A percentile compares a stretch with the other conserved stretches of the same genome.
Evolutionary conservation across 2,329 filamentous ascomycete genomes (phyloP).

Genomic region (Fusarium musae): DNA sequence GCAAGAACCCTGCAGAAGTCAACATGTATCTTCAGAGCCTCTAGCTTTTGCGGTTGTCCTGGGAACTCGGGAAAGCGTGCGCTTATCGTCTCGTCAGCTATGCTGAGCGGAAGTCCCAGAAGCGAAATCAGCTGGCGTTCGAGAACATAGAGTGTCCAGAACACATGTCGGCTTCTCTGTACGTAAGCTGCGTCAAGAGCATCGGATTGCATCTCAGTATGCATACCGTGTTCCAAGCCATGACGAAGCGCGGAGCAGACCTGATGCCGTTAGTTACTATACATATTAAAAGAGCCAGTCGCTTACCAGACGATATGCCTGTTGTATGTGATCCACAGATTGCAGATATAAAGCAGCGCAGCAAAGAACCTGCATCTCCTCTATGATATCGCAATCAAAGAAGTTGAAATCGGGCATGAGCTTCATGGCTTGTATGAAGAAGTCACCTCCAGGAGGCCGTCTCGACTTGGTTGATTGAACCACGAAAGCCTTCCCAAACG

Average conservation of each 20-base stretch:
- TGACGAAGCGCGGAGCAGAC: slow-evolving; percentile 26
- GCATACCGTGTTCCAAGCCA: slow-evolving; percentile 28
- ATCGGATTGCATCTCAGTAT: slow-evolving; percentile 33
- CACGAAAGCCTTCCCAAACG: slow-evolving; percentile 37
- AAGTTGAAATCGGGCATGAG: slow-evolving; percentile 37
- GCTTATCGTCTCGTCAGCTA: slow-evolving; percentile 34
- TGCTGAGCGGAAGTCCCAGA: slow-evolving; percentile 27
- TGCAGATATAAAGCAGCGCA: slow-evolving; percentile 32
- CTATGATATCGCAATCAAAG: slow-evolving; percentile 22
- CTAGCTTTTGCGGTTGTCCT: slow-evolving; percentile 11
- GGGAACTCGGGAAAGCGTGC: slow-evolving; percentile 22
- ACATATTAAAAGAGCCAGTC: fast-evolving
- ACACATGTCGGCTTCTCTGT: slow-evolving; percentile 22
- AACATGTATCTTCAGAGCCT: slow-evolving; percentile 29
- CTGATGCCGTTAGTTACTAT: neutral
- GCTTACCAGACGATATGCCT: slow-evolving; percentile 26
- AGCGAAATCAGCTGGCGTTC: slow-evolving; percentile 34
- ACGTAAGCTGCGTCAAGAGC: slow-evolving; percentile 21
- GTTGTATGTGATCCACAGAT: slow-evolving; percentile 11
- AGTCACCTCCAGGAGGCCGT: slow-evolving; percentile 24
- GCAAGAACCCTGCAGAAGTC: slow-evolving; percentile 25
- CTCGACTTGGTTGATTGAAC: slow-evolving; percentile 31
- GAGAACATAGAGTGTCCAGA: slow-evolving; percentile 37
- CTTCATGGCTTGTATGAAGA: slow-evolving; percentile 37
- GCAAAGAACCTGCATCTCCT: slow-evolving; percentile 35